These are phyloP conservation scores for Colletotrichum navitas DNA, from an alignment of 2,329 filamentous ascomycete species.

Conservation along the genomic window DNA sequence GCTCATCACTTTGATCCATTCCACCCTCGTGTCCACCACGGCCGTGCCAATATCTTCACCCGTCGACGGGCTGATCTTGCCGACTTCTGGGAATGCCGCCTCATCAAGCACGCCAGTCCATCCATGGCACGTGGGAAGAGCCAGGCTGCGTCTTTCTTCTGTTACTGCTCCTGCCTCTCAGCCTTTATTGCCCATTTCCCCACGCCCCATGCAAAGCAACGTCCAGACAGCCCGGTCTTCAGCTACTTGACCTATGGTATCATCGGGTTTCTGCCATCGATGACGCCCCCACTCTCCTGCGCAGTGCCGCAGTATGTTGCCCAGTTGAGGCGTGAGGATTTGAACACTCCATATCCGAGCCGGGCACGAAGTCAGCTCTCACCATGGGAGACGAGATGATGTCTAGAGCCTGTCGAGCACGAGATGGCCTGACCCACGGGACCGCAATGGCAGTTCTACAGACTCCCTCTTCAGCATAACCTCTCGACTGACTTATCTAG, in stretches of 20 bases:
- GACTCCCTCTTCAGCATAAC: neutral
- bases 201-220: conserved; percentile 17
- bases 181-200: neutral
- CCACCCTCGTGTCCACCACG: neutral
- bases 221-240: conserved; percentile 10
- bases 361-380: neutral
- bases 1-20: neutral
- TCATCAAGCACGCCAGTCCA: conserved; percentile 4
- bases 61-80: conserved; percentile 10
- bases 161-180: neutral
- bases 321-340: neutral
- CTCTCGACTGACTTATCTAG: neutral
- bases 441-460: accelerated
- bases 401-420: too few species aligned
- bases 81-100: neutral
- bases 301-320: neutral
- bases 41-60: neutral
- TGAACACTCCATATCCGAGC: neutral
- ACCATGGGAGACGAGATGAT: neutral
- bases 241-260: conserved; percentile 4
- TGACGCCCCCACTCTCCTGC: conserved; percentile 11
- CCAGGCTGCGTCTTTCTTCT: conserved; percentile 2
- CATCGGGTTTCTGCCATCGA: conserved; percentile 24
- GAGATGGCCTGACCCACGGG: neutral
- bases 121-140: conserved; percentile 24